A percentile compares a stretch with the other conserved stretches of the same genome.
Evolutionary conservation across 805 yeast species (phyloP).

Genomic region (Yarrowia sp.): DNA sequence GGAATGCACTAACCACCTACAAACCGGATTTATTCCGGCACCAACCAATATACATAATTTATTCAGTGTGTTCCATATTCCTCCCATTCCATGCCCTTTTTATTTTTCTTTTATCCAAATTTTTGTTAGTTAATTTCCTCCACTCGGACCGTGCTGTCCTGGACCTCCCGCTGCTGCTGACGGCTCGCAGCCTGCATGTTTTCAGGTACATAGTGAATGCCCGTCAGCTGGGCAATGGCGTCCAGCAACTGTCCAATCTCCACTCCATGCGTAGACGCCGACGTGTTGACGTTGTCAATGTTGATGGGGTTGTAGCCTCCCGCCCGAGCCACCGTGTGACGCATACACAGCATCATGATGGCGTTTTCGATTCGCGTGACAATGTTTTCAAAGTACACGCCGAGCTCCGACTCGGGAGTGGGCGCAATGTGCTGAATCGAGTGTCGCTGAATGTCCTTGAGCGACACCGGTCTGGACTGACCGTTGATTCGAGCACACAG

Average conservation of each 20-base stretch:
- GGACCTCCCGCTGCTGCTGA: neutral
- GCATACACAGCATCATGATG: constrained; percentile 35
- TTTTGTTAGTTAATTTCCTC: constrained; percentile 7
- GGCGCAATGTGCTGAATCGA: constrained; percentile 29
- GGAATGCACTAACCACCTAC: neutral
- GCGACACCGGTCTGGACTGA: constrained; percentile 5
- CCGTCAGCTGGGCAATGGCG: neutral
- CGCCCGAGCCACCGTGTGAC: constrained; percentile 28
- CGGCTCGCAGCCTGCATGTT: neutral
- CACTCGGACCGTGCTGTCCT: neutral
- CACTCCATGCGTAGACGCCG: constrained; percentile 17
- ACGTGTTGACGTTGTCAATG: constrained; percentile 10
- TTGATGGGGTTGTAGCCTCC: constrained; percentile 3
- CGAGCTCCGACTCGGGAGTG: constrained; percentile 34
- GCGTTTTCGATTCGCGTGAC: constrained; percentile 39
- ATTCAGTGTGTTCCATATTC: neutral
- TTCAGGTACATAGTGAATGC: neutral
- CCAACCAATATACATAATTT: too few species aligned
- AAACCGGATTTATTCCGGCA: too few species aligned
- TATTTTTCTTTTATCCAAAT: neutral
- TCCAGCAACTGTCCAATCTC: constrained; percentile 21
- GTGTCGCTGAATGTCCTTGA: constrained; percentile 18
- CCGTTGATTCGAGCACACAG: constrained; percentile 32
- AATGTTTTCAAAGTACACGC: constrained; percentile 35
- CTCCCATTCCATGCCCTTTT: neutral